phyloP scores from a whole-genome alignment of 2,329 filamentous ascomycete genomes.

The Coniochaeta prunicola region DNA sequence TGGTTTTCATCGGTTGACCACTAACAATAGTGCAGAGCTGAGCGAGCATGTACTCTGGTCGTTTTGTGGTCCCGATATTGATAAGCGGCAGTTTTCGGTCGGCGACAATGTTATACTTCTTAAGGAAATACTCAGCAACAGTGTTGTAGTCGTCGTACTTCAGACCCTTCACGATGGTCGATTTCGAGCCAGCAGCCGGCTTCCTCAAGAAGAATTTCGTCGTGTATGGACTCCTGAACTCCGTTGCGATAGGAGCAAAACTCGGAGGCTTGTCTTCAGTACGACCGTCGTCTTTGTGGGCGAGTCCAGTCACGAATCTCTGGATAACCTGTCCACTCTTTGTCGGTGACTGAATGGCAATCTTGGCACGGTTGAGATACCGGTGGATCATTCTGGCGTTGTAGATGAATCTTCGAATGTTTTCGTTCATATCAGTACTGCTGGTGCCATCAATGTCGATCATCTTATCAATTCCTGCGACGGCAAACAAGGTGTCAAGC shows the following conservation, averaged over 20 bases:
- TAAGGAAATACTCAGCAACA: constrained; percentile 36
- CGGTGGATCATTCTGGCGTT: constrained; percentile 22
- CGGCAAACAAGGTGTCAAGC: constrained; percentile 23
- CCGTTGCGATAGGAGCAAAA: not conserved
- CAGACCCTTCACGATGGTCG: constrained; percentile 13
- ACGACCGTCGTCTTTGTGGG: constrained; percentile 7
- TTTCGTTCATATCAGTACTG: not conserved
- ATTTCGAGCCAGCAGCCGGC: constrained; percentile 9
- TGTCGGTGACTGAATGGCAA: constrained; percentile 22
- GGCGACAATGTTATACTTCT: constrained; percentile 28
- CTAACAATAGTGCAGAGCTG: constrained; percentile 57
- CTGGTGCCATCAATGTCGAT: not conserved
- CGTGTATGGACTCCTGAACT: constrained; percentile 14
- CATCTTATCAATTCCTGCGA: constrained; percentile 5
- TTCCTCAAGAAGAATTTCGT: constrained; percentile 24
- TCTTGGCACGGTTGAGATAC: constrained; percentile 30
- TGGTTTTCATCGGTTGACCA: constrained; percentile 56
- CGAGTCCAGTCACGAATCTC: constrained; percentile 20
- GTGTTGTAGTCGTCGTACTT: constrained; percentile 17
- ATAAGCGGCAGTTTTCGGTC: constrained; percentile 47
- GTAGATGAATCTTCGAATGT: not conserved
- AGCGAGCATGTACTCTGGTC: constrained; percentile 58
- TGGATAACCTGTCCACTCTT: constrained; percentile 22
- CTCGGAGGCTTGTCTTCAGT: not conserved
- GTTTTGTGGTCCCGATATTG: constrained; percentile 53